Percentiles rank a stretch among this genome's conserved stretches.
Conservation (phyloP, 495 filamentous ascomycete species). For the Evernia prunastri region DNA sequence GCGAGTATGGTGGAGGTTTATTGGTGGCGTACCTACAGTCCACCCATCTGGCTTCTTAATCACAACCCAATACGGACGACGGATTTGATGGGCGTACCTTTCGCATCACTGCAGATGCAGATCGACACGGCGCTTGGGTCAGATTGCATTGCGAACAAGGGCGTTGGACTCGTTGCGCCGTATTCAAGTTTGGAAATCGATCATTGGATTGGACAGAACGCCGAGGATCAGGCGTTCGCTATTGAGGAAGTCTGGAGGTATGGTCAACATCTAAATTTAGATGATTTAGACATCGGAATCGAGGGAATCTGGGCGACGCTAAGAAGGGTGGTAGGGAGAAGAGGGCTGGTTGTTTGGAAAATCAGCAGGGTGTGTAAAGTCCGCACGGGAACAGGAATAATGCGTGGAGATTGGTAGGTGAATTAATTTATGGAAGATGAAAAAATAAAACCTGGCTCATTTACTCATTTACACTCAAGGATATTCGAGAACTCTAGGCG, state of each 20-base stretch:
- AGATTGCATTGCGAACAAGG: slow-evolving; percentile 11
- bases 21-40: slow-evolving; percentile 98
- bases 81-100: slow-evolving; percentile 77
- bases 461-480: neutral
- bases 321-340: slow-evolving; percentile 64
- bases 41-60: slow-evolving; percentile 86
- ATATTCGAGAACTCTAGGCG: neutral
- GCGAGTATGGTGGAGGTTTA: slow-evolving; percentile 59
- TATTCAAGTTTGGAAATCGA: slow-evolving; percentile 24
- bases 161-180: slow-evolving; percentile 24
- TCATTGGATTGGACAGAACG: slow-evolving; percentile 13
- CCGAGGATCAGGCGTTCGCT: slow-evolving; percentile 1
- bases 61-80: slow-evolving; percentile 62
- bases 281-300: slow-evolving; percentile 83
- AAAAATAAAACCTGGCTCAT: neutral
- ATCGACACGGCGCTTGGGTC: slow-evolving; percentile 48
- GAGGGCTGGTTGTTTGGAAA: slow-evolving; percentile 76
- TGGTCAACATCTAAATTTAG: slow-evolving; percentile 72
- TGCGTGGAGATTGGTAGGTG: slow-evolving; percentile 5
- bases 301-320: slow-evolving; percentile 78
- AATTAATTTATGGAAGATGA: neutral
- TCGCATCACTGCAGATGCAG: slow-evolving; percentile 51
- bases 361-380: slow-evolving; percentile 38
- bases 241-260: slow-evolving; percentile 56
- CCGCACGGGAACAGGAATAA: neutral